These are phyloP conservation scores for Monilinia fructicola DNA, from an alignment of 2,329 filamentous ascomycete species.

Conservation along the genomic window DNA sequence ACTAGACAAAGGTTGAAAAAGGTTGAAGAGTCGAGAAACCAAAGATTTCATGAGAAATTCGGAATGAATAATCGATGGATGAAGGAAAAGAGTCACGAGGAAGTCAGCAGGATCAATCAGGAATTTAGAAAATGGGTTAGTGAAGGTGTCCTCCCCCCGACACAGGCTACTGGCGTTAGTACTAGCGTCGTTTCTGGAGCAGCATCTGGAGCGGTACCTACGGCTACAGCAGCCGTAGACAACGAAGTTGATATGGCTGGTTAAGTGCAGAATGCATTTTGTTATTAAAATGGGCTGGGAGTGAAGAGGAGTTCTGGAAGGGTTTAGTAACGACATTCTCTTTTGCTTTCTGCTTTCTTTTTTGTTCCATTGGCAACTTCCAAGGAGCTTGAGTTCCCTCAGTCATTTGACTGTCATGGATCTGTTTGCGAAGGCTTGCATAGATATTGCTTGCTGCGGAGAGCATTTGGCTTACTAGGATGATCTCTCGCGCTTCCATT, in stretches of 20 bases:
- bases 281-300: not conserved
- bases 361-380: conserved; percentile 3
- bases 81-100: conserved; percentile 49
- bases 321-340: conserved; percentile 15
- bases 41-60: conserved; percentile 52
- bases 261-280: conserved; percentile 11
- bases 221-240: conserved; percentile 12
- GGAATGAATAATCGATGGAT: conserved; percentile 54
- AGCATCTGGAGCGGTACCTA: not conserved
- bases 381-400: conserved; percentile 9
- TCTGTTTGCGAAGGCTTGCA: conserved; percentile 10
- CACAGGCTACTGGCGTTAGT: conserved; percentile 2
- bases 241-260: conserved; percentile 22
- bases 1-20: conserved; percentile 41
- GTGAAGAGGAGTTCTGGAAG: conserved; percentile 14
- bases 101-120: conserved; percentile 49
- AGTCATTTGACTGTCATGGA: conserved; percentile 1
- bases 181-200: not conserved
- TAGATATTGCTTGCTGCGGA: conserved; percentile 3
- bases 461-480: conserved; percentile 1
- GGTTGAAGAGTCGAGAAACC: conserved; percentile 41
- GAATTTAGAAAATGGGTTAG: conserved; percentile 50
- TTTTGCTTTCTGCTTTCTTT: not conserved
- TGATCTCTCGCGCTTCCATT: not conserved
- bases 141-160: conserved; percentile 32